Conservation (phyloP, 257 asterid genomes). For the Paraleonurus japonicus region DNA sequence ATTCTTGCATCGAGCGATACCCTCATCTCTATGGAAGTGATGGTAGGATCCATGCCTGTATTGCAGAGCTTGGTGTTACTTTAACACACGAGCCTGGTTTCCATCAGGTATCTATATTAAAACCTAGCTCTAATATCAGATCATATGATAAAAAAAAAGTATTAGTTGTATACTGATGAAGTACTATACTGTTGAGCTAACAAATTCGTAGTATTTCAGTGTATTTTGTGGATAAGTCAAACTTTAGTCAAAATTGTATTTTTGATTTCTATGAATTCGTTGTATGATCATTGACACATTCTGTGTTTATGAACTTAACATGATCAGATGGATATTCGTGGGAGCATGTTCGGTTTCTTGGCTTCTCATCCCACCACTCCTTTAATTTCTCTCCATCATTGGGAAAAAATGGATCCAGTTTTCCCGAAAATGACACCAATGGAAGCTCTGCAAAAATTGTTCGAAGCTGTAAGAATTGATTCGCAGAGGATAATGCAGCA, state of each 20-base stretch:
- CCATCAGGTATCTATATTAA: slow-evolving; percentile 66
- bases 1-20: slow-evolving; percentile 65
- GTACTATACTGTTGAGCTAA: too few species aligned
- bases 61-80: slow-evolving; percentile 70
- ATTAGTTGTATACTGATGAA: too few species aligned
- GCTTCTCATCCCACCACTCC: slow-evolving; percentile 69
- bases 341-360: slow-evolving; percentile 65
- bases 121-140: too few species aligned
- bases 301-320: background rate
- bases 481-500: slow-evolving; percentile 72
- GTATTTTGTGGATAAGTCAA: too few species aligned
- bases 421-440: slow-evolving; percentile 58
- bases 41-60: slow-evolving; percentile 64
- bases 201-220: too few species aligned
- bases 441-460: slow-evolving; percentile 51
- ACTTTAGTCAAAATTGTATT: too few species aligned
- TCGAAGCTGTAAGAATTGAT: slow-evolving; percentile 47
- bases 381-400: slow-evolving; percentile 66
- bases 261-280: too few species aligned
- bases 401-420: slow-evolving; percentile 51
- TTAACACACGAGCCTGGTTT: slow-evolving; percentile 82
- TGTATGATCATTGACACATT: too few species aligned
- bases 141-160: too few species aligned
- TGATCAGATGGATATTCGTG: slow-evolving; percentile 81
- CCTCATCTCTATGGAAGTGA: slow-evolving; percentile 78